Evolutionary conservation across 768 basidiomycete genomes (phyloP).

Genomic region (Panaeolus papilionaceus): DNA sequence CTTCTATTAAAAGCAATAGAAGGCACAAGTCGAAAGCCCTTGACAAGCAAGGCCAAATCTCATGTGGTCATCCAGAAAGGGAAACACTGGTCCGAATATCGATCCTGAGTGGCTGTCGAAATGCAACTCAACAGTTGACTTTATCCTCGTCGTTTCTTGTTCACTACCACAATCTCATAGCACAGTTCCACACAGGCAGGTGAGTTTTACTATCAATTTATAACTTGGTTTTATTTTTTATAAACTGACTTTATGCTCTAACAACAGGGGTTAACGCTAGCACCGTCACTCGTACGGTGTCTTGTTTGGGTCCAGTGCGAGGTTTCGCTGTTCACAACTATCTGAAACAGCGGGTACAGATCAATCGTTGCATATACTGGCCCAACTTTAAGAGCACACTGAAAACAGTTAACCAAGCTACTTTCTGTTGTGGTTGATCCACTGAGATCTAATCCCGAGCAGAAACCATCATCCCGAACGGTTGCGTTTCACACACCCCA

Average conservation of each 20-base stretch:
- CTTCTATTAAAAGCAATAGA: slow-evolving; percentile 2
- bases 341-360: not conserved
- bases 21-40: not conserved
- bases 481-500: not conserved
- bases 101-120: slow-evolving; percentile 10
- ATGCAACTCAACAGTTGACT: slow-evolving; percentile 8
- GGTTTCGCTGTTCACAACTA: not conserved
- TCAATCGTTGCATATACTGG: not conserved
- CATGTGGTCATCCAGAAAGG: slow-evolving; percentile 4
- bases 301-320: not conserved
- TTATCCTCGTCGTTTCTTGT: not conserved
- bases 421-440: not conserved
- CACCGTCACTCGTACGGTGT: not conserved
- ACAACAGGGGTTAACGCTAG: slow-evolving; percentile 2
- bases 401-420: not conserved
- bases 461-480: not conserved
- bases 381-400: not conserved
- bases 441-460: not conserved
- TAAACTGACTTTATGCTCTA: not conserved
- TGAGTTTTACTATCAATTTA: not conserved
- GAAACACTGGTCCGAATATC: slow-evolving; percentile 10
- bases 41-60: slow-evolving; percentile 8
- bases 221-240: not conserved
- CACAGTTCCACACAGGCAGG: not conserved
- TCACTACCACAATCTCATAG: not conserved